Evolutionary conservation across 352 stramenopile species (phyloP), one percentile per base, ranked within the genome.

Genomic region (Globisporangium sylvaticum): DNA sequence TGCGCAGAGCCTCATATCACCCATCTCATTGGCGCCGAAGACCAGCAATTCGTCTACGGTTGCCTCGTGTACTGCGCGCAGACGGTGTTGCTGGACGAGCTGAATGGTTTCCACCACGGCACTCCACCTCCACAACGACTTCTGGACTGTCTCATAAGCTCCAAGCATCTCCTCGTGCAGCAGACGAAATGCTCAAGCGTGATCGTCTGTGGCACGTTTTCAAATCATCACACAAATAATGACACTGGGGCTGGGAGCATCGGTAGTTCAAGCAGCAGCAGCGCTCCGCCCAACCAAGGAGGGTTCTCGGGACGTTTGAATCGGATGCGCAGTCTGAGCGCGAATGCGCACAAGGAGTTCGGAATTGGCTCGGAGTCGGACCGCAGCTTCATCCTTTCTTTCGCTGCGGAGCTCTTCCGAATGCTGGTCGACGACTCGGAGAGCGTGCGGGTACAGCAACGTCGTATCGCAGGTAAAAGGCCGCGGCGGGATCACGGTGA

Each of bases 21-120:
- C 0, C 76, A 84, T 62, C 31, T 77, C 1, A 31, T 94, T 22
- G 81, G 84, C 7, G 55, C 58, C 0, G 84, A 91, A 32, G 72
- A 84, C 14, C 81, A 91, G 29, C 86, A 87, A 18, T 91, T 92
- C 46, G 89, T 92, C 65, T 91, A 89, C 58, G 76, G 79, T 2
- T 78, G 74, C 6, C 65, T 94, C 4, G 77, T 94, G 14, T 94
- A 90, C 57, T 89, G 74, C 25, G 66, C 70, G 0, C 84, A 94
- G 68, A 75, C 66, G 0, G 79, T 85, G 8, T 15, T 90, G 1
- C 56, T 94, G 29, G 86, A 72, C 50, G 84, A 91, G 37, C 58
- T 94, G 12, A 75, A 70, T 32, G 75, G 77, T n/a, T 54, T 65
- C 9, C 83, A 92, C 50, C 71, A 71, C 60, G 67, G 62, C 10